Evolutionary conservation across 1,139 yeast species (phyloP).

Genomic region (Geotrichum aggregatum): DNA sequence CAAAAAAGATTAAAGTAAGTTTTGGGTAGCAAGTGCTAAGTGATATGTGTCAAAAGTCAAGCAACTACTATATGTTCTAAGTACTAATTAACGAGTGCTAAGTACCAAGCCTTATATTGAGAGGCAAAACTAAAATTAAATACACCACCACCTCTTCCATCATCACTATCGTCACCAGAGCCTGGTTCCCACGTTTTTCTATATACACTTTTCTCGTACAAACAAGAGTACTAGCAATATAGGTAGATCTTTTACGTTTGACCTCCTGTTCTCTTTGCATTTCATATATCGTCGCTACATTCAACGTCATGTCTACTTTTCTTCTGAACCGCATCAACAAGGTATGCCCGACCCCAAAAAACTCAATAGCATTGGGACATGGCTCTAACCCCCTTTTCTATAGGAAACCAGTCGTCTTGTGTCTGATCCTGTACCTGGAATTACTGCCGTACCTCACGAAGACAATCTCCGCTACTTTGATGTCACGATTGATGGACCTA

Average conservation of each 20-base stretch:
- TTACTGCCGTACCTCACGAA: slow-evolving; percentile 86
- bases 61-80: background rate
- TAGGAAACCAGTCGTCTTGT: slow-evolving; percentile 87
- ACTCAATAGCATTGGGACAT: background rate
- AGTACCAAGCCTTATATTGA: too few species aligned
- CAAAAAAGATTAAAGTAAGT: background rate
- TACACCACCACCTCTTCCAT: slow-evolving; percentile 4
- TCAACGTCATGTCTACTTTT: slow-evolving; percentile 15
- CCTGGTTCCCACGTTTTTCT: background rate
- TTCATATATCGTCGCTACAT: background rate
- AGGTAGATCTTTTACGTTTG: background rate
- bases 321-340: slow-evolving; percentile 21
- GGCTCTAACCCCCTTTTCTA: background rate
- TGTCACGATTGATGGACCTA: slow-evolving; percentile 86
- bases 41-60: too few species aligned
- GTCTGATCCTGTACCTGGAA: slow-evolving; percentile 96
- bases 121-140: background rate
- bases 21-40: background rate
- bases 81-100: too few species aligned
- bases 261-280: background rate
- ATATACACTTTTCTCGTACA: too few species aligned
- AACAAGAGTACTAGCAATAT: too few species aligned
- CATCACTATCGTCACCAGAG: background rate
- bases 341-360: slow-evolving; percentile 5
- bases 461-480: slow-evolving; percentile 90